Conservation (phyloP, 345 rosid genomes). For the Eucalyptus brandiana region DNA sequence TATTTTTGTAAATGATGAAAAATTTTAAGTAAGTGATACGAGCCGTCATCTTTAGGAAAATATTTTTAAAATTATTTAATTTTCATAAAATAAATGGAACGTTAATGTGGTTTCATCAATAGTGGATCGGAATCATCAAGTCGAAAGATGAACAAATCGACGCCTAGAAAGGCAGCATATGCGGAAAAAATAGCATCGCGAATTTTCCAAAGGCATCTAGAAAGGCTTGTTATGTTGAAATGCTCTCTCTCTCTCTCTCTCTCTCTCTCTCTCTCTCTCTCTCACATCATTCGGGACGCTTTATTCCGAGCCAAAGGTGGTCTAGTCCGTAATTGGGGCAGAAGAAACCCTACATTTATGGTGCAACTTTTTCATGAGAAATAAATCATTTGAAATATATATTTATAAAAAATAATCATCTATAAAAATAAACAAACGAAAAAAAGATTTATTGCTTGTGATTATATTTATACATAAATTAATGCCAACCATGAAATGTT, state of each 20-base stretch:
- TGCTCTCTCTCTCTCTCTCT: not conserved
- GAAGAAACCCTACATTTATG: not conserved
- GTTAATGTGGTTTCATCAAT: not conserved
- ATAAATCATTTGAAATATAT: not conserved
- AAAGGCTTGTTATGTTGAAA: not conserved
- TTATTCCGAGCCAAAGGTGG: not conserved
- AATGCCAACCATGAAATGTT: not conserved
- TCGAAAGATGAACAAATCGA: not conserved
- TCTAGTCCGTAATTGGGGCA: not conserved
- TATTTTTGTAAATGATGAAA: not conserved
- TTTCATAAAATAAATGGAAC: not conserved
- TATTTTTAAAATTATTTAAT: not conserved
- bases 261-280: not conserved
- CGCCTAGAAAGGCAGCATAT: not conserved
- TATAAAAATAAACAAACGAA: not conserved
- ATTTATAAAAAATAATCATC: not conserved
- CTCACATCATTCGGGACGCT: not conserved
- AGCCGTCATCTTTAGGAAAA: accelerated
- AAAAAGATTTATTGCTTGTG: not conserved
- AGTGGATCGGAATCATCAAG: not conserved
- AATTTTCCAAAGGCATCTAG: not conserved
- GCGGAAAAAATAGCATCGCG: not conserved
- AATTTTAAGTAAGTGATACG: accelerated
- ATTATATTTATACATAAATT: not conserved
- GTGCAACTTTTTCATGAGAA: not conserved